Base-by-base conservation (phyloP, 2,329 filamentous ascomycete species). In the Incumbomyces delicatus region DNA sequence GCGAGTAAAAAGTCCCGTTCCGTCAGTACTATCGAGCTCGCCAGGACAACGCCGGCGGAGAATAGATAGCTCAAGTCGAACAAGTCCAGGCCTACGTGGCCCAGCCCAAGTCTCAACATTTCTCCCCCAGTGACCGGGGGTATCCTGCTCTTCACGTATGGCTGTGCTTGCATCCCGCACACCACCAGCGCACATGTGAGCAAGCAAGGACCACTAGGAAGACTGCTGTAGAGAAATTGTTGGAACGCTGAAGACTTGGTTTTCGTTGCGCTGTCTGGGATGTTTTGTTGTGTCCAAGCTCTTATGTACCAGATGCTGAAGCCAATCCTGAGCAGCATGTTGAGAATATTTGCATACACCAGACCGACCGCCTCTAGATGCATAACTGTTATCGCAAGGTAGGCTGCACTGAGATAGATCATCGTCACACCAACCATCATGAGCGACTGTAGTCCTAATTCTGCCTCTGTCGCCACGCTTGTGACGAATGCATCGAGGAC, bases 401-500 rank as follows among this genome's bases (percentile, higher is more conserved):
- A 94, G 1, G 88, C 87, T 1, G 84, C 80, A 0, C 70, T 67
- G 1, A 79, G 85, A 63, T 95, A 96, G 1, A 77, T 76, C 6
- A 75, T 68, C 2, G 87, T 94, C 62, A 94, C 95, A 1, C 68
- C 73, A 3, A 77, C 76, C 90, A 98, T 96, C 80, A 82, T 92
- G 3, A 79, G 62, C 1, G 85, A 87, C 63, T 98, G 92, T 3
- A 62, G 65, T 52, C 87, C 80, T 2, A 98, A 77, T 55, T 96
- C 76, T 3, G 73, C 66, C 52, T 87, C 76, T 0, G 77, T 82
- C 1, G 90, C 89, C 1, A 94, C 86, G 2, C 87, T 87, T 1
- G 89, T 83, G 13, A 96, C 89, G 58, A 98, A 96, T 0, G 88
- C 87, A 66, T 98, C 92, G 1, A 84, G 80, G 17, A 96, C 78